phyloP scores from a whole-genome alignment of 2,329 filamentous ascomycete genomes.

The Pyricularia sp. region DNA sequence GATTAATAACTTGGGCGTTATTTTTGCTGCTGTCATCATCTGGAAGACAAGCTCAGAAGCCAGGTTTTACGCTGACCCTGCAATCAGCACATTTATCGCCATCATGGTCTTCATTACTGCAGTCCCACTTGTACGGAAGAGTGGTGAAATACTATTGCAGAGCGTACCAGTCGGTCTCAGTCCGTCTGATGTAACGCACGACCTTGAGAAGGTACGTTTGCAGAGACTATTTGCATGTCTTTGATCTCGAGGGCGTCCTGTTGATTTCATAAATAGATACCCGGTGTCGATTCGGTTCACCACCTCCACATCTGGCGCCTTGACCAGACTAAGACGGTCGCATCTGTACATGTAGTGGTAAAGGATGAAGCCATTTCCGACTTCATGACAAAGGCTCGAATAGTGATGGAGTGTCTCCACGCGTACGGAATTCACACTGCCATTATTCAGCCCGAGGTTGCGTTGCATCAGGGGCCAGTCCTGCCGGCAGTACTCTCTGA shows the following conservation, averaged over 20 bases:
- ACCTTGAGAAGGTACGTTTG: conserved; percentile 45
- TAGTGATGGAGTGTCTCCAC: conserved; percentile 55
- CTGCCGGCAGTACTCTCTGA: background rate
- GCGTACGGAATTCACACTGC: conserved; percentile 60
- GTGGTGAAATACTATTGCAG: conserved; percentile 54
- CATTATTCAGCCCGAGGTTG: conserved; percentile 54
- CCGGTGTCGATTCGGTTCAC: conserved; percentile 53
- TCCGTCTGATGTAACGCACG: conserved; percentile 50
- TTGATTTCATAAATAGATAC: conserved; percentile 31
- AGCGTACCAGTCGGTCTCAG: conserved; percentile 48
- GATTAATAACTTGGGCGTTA: conserved; percentile 65
- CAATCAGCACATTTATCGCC: conserved; percentile 53
- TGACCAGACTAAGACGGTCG: conserved; percentile 55
- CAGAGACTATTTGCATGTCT: background rate
- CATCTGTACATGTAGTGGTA: conserved; percentile 56
- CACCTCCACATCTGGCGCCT: conserved; percentile 65
- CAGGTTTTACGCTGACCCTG: conserved; percentile 61
- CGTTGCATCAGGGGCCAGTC: background rate
- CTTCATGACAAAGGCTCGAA: conserved; percentile 48
- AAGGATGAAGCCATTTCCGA: conserved; percentile 38
- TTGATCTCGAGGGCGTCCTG: background rate
- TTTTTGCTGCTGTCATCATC: conserved; percentile 54
- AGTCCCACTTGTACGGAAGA: conserved; percentile 46
- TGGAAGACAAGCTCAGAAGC: conserved; percentile 46
- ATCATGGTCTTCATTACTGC: conserved; percentile 58